These are phyloP conservation scores for Phycomyces blakesleeanus DNA, from an alignment of 192 early-diverging fungal genomes.

Conservation along the genomic window DNA sequence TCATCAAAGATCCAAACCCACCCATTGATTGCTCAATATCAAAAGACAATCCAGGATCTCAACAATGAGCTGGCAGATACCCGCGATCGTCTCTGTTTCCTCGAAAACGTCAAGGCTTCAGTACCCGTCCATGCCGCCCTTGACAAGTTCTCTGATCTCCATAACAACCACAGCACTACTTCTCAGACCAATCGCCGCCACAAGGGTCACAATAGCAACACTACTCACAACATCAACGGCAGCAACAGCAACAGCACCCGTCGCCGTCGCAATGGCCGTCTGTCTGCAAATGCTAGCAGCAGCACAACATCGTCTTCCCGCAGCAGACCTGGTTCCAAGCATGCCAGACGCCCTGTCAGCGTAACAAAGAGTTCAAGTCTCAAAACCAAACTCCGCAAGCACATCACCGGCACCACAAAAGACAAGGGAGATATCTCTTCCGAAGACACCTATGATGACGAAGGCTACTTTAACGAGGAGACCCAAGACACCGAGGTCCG, in stretches of 20 bases:
- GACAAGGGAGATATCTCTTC: not conserved
- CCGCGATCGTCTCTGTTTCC: conserved; percentile 23
- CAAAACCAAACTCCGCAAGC: not conserved
- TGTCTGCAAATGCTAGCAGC: conserved; percentile 11
- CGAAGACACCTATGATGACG: not conserved
- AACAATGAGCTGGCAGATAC: conserved; percentile 35
- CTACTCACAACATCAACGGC: too few relatives aligned
- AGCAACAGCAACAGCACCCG: not conserved
- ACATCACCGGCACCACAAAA: too few relatives aligned
- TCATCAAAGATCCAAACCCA: conserved; percentile 18
- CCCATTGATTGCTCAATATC: conserved; percentile 34
- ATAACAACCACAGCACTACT: not conserved
- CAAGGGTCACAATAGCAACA: not conserved
- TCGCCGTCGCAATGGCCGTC: not conserved
- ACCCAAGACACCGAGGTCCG: conserved; percentile 4
- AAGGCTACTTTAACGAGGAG: conserved; percentile 3
- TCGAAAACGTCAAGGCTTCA: conserved; percentile 14
- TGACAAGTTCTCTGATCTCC: not conserved
- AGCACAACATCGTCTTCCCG: not conserved
- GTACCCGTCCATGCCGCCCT: not conserved
- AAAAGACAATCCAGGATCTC: conserved; percentile 34
- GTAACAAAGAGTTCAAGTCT: conserved; percentile 11
- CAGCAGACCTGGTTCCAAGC: not conserved
- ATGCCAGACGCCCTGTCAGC: conserved; percentile 2
- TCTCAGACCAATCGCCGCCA: conserved; percentile 9